Base-by-base conservation (phyloP, 768 basidiomycete species). In the Podaxis rugospora region DNA sequence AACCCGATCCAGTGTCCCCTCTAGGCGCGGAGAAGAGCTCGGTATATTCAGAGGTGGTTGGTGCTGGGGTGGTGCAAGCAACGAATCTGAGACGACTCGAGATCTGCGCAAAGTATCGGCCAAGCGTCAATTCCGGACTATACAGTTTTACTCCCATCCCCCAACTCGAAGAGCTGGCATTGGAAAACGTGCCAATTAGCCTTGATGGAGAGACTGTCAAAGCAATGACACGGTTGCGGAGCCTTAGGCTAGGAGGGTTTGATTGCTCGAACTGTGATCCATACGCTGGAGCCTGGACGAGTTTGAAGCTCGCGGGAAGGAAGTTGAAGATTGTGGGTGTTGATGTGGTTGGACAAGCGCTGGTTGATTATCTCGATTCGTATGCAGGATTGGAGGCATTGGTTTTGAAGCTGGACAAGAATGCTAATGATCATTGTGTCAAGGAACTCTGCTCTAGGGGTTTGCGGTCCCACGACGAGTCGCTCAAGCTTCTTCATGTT, bases 361-460 rank as follows among this genome's bases (percentile, higher is more conserved):
- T 59, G 39, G 37, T 59, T 9, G n/a, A 51, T 10, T 59, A 59
- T 35, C 57, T 59, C 3, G 39, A 18, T n/a, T 59, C 57, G 9
- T 59, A 59, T 11, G 13, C n/a, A 18, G 57, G 57, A 18, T 32
- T 59, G 23, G 50, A 59, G n/a, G 14, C 57, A 5, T 42, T 59
- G 39, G 50, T 40, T 16, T 35, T 59, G 16, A 51, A 40, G 27
- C 14, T 59, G 16, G 39, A 14, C 4, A 39, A 28, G 23, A 27
- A 59, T 14, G 49, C 50, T 9, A 51, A 59, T 13, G 50, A 51
- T 21, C 42, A 28, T 32, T 51, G 50, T 28, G 49, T 42, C 37
- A 51, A 52, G 27, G 57, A 59, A 2, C 36, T 59, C 9, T 59
- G 36, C 23, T 14, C 50, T 13, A 36, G 50, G 16, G 25, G 37